Evolutionary conservation across 371 early-diverging fungal species (phyloP), one percentile per base, ranked within the genome.

Genomic region (Syncephalis fuscata): DNA sequence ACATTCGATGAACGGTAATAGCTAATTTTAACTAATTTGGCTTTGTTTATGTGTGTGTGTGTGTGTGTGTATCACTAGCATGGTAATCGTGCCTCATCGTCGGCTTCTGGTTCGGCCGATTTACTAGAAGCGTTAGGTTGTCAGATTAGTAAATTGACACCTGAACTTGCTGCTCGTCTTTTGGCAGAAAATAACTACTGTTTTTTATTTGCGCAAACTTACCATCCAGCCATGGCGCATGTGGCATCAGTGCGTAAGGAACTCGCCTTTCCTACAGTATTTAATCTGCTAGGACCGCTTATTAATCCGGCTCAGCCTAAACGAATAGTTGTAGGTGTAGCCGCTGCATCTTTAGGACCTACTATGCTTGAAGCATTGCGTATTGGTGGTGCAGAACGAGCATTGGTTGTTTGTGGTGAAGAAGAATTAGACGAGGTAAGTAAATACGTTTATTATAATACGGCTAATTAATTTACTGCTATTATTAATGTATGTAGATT

Each of bases 231-330:
- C 37, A 87, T 93, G 91, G 80, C 78, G 45, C 65, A 79, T 44
- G 79, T 91, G 19, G 84, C 88, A 7, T 57, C 57, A 19, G 62
- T 82, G 9, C 71, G 97, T 22, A 76, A 76, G 37, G 90, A 96
- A 55, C 66, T 94, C n/a, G 94, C 90, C 21, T 65, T 94, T 7
- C 86, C 90, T 10, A 89, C 95, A 0, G 78, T 92, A 7, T 92
- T 96, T 70, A 96, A 94, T 54, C 57, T 90, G n/a, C 68, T 94
- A 21, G 97, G 97, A 0, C 97, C 95, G 1, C 68, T 94, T 64
- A 80, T 72, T 38, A 93, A 92, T 57, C 95, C 95, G 5, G 85
- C 85, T n/a, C 57, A 57, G 24, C 93, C 95, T 3, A 60, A 58
- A n/a, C 68, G 81, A 17, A 73, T 82, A 38, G 80, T 94, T 3